Base-by-base conservation (phyloP, 2,329 filamentous ascomycete genomes). In the Cercospora sojina region DNA sequence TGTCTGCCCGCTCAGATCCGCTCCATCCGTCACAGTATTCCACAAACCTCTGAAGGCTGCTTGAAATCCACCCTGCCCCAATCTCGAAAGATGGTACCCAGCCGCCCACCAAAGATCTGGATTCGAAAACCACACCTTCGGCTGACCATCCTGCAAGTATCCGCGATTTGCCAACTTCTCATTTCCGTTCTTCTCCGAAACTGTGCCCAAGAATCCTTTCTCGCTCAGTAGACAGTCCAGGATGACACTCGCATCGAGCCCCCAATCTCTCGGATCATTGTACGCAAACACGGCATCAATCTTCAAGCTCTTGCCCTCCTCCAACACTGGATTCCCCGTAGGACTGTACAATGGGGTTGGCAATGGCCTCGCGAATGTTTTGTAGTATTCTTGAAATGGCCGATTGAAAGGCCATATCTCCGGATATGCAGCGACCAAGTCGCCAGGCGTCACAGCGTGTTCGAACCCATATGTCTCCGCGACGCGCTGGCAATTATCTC, bases 261-360 rank as follows among this genome's bases (percentile, higher is more conserved):
- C 93, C 95, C 95, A 99, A 81, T 99, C 95, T 64, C 95, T 87
- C 3, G 95, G 93, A 79, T 98, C 95, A 77, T 97, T 96, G 84
- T 94, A 97, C 6, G 97, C 90, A 74, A 98, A 90, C 29, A 98
- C 87, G 29, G 93, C 93, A 75, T 96, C 92, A 72, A 99, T 90
- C 73, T 92, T 93, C 57, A 94, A 84, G 16, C 51, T 53, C 35
- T 53, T 49, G 18, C 49, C 43, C 20, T 31, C 43, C 4, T 64
- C 38, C 38, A 64, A 27, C 3, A 55, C 13, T 10, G 62, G 65
- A 29, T 83, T 80, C 5, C 60, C 60, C 16, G 77, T 75, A 23
- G 62, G 58, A 20, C 63, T 65, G 13, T 67, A 79, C 69, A 85
- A 81, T 12, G 82, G 82, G 8, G 72, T 74, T 0, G 88, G 88